phyloP scores from a whole-genome alignment of 2,329 filamentous ascomycete genomes.

The Xylariaceae sp. region DNA sequence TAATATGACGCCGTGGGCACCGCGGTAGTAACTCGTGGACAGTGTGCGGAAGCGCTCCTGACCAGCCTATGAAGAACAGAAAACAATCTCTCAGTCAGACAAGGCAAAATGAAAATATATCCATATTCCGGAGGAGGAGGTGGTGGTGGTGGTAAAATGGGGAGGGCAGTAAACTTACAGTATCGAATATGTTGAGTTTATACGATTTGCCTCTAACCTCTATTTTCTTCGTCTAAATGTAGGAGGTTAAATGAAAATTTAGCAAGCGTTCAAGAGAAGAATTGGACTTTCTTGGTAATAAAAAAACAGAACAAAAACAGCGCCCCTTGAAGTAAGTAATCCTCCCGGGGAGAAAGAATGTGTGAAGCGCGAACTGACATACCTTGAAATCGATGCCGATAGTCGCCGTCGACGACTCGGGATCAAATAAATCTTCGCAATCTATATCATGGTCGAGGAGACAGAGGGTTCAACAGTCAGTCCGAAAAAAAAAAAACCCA shows the following conservation, averaged over 20 bases:
- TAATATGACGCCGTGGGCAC: conserved; percentile 44
- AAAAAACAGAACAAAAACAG: neutral
- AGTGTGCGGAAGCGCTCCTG: conserved; percentile 46
- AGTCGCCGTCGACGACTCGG: conserved; percentile 48
- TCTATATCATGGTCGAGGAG: conserved; percentile 24
- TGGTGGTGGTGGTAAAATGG: neutral
- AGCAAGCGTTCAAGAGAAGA: neutral
- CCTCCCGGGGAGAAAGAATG: no score
- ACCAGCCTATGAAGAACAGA: conserved; percentile 32
- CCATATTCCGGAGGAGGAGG: neutral
- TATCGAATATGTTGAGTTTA: conserved; percentile 49
- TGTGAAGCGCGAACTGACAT: neutral
- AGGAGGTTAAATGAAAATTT: neutral
- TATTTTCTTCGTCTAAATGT: conserved; percentile 44
- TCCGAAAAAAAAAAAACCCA: neutral
- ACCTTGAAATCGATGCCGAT: conserved; percentile 55
- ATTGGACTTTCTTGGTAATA: no score
- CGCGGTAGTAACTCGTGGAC: conserved; percentile 47
- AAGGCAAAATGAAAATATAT: neutral
- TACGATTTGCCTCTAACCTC: conserved; percentile 47
- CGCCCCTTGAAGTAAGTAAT: no score
- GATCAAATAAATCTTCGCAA: conserved; percentile 53
- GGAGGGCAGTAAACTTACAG: conserved; percentile 31
- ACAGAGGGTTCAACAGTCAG: conserved; percentile 2
- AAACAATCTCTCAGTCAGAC: neutral